Evolutionary conservation across 73 alveolate species (phyloP).

Genomic region (Symbiodinium natans): DNA sequence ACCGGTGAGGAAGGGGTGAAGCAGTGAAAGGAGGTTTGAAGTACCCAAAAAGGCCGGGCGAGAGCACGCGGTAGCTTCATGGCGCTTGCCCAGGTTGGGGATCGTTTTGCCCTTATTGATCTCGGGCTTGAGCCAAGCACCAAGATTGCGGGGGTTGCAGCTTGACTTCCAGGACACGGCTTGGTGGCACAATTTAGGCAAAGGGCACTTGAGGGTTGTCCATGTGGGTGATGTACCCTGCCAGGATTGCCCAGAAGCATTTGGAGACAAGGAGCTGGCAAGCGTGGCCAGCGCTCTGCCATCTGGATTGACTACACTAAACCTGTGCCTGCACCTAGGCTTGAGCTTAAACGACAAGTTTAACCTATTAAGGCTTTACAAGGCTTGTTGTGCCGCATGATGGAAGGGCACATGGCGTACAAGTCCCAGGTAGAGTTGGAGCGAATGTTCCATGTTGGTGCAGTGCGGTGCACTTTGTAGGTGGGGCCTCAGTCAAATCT

Average conservation of each 20-base stretch:
- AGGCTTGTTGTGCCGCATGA: no score
- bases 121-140: neutral
- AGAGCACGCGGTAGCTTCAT: no score
- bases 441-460: no score
- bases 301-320: neutral
- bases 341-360: neutral
- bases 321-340: neutral
- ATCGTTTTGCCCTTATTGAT: neutral
- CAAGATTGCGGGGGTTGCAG: neutral
- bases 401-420: no score
- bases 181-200: neutral
- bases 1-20: neutral
- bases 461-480: neutral
- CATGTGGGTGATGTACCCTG: neutral
- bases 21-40: no score
- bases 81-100: neutral
- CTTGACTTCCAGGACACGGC: neutral
- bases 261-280: slow-evolving; percentile 1
- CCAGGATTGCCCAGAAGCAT: slow-evolving; percentile 1
- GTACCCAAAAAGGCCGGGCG: no score
- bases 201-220: neutral
- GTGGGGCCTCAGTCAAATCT: neutral
- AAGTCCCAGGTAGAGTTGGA: no score
- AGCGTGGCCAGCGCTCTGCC: slow-evolving; percentile 7
- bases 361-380: no score